Evolutionary conservation across 2,329 filamentous ascomycete genomes (phyloP), one percentile per base, ranked within the genome.

Genomic region (Rutstroemia sp.): DNA sequence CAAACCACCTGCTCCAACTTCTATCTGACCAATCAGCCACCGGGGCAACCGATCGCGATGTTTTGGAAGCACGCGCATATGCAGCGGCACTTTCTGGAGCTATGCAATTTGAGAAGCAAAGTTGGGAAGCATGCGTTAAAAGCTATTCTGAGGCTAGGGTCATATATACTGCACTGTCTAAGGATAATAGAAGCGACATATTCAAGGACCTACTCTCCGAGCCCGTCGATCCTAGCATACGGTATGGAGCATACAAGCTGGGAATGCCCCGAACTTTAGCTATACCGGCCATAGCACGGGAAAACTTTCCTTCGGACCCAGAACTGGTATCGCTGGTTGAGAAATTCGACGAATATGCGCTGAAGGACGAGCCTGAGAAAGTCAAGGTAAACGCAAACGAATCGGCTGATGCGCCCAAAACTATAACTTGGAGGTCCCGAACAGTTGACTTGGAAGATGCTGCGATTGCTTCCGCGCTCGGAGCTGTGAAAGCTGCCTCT

Each of bases 211-310:
- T 96, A 23, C 75, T 99, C 57, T 83, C 87, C 48, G 86, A 88
- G 65, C 95, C 88, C 4, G 86, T 96, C 60, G 94, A 99, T 69
- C 92, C 92, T 2, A 95, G 91, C 60, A 89, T 99, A 66, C 86
- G 92, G 61, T 97, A 95, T 71, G 92, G 92, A 38, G 91, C 94
- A 17, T 97, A 97, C 70, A 91, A 96, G 71, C 80, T 91, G 69
- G 88, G 92, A 69, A 82, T 95, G 34, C 88, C 92, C 0, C 84
- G 94, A 45, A 96, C 91, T 2, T 82, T 91, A 54, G 86, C 92
- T 2, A 86, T 96, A 49, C 80, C 87, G 0, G 81, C 84, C 7
- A 88, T 97, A 61, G 88, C 89, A 2, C 84, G 85, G 64, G 86
- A 87, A 62, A 85, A 86, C 59, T 96, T 97, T 64, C 86, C 89